Evolutionary conservation across 164 flowering plant species (phyloP).

Genomic region (Stephania yunnanensis): DNA sequence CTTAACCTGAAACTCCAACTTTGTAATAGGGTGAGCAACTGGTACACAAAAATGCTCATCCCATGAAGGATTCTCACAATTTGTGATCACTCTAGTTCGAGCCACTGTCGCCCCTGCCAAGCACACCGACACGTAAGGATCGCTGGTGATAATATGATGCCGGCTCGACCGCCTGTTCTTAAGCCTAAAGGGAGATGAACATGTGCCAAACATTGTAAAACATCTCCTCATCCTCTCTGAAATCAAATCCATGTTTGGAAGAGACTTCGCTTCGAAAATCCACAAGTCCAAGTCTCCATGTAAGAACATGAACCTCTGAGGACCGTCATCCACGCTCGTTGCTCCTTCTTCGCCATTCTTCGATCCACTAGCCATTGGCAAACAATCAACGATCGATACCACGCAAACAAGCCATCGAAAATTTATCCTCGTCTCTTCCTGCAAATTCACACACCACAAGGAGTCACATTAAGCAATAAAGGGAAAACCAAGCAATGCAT

Average conservation of each 20-base stretch:
- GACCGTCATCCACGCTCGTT: background rate
- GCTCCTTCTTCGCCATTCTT: slow-evolving; percentile 10
- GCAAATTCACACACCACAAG: too few species aligned
- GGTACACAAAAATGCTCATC: slow-evolving; percentile 56
- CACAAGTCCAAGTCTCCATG: slow-evolving; percentile 62
- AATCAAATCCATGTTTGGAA: slow-evolving; percentile 74
- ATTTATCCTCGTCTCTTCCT: background rate
- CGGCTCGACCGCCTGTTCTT: slow-evolving; percentile 14
- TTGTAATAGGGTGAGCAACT: slow-evolving; percentile 56
- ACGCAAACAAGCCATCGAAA: background rate
- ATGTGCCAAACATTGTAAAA: slow-evolving; percentile 37
- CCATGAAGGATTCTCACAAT: slow-evolving; percentile 65
- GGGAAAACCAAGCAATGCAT: too few species aligned
- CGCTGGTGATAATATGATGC: slow-evolving; percentile 55
- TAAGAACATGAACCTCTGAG: slow-evolving; percentile 35
- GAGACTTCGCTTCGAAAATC: slow-evolving; percentile 54
- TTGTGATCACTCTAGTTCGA: slow-evolving; percentile 55
- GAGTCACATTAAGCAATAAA: too few species aligned
- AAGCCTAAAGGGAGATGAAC: slow-evolving; percentile 22
- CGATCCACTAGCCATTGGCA: slow-evolving; percentile 19
- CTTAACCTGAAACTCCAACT: slow-evolving; percentile 66
- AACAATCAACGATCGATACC: slow-evolving; percentile 5
- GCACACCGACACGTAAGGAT: slow-evolving; percentile 75
- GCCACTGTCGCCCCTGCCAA: slow-evolving; percentile 68
- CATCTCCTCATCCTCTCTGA: slow-evolving; percentile 53